These are phyloP conservation scores for Pseudomonodictys pantanalensis DNA, from an alignment of 495 filamentous ascomycete species.

Conservation along the genomic window DNA sequence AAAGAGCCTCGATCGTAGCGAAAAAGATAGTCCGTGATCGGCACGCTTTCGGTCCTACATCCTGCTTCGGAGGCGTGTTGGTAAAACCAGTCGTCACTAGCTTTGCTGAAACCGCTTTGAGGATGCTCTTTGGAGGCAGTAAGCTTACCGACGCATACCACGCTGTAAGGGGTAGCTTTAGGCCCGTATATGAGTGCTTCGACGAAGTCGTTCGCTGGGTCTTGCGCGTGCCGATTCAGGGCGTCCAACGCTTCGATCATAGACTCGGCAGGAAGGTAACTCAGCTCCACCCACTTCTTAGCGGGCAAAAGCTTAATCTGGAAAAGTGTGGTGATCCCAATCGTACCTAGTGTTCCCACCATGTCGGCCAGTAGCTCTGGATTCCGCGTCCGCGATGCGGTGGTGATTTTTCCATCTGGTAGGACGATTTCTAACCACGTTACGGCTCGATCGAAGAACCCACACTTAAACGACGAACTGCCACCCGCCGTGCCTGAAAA, in stretches of 20 bases:
- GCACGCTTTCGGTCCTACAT: slow-evolving; percentile 47
- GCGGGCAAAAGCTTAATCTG: slow-evolving; percentile 52
- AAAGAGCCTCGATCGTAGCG: slow-evolving; percentile 61
- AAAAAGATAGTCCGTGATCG: slow-evolving; percentile 58
- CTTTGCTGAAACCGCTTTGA: slow-evolving; percentile 42
- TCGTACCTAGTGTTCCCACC: slow-evolving; percentile 52
- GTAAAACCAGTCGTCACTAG: slow-evolving; percentile 57
- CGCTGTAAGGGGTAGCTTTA: slow-evolving; percentile 41
- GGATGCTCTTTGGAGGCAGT: slow-evolving; percentile 38
- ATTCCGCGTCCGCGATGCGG: slow-evolving; percentile 39
- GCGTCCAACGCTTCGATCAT: slow-evolving; percentile 45
- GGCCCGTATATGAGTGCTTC: slow-evolving; percentile 51
- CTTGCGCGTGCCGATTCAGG: slow-evolving; percentile 35
- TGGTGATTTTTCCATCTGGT: slow-evolving; percentile 51
- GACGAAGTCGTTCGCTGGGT: slow-evolving; percentile 50
- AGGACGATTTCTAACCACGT: slow-evolving; percentile 55
- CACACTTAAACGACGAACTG: slow-evolving; percentile 55
- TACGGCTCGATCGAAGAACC: slow-evolving; percentile 55
- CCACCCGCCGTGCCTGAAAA: slow-evolving; percentile 57
- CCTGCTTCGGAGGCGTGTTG: slow-evolving; percentile 45
- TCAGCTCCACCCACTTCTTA: slow-evolving; percentile 49
- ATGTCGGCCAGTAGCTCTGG: slow-evolving; percentile 54
- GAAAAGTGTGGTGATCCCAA: slow-evolving; percentile 55
- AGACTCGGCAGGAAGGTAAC: slow-evolving; percentile 46
- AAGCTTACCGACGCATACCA: slow-evolving; percentile 51